Conservation (phyloP, 768 basidiomycete genomes). For the Dendrothele bispora region DNA sequence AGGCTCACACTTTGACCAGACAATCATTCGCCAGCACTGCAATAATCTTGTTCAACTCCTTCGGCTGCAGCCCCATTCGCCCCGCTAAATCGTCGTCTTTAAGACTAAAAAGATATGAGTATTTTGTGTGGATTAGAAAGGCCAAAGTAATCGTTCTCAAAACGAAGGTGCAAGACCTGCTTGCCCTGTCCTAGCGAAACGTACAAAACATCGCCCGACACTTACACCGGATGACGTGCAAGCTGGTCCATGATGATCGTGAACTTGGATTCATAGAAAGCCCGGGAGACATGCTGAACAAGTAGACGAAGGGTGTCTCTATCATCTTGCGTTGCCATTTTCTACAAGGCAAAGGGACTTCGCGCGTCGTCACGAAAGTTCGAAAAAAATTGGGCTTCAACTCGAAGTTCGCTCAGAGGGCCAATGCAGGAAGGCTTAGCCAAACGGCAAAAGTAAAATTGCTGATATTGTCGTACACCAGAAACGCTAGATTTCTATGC, state of each 20-base stretch:
- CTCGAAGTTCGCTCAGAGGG: too few relatives aligned
- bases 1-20: constrained; percentile 72
- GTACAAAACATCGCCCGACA: constrained; percentile 37
- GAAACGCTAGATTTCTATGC: too few relatives aligned
- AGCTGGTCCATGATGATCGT: constrained; percentile 94
- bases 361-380: constrained; percentile 9
- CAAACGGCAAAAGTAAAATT: too few relatives aligned
- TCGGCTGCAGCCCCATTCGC: constrained; percentile 83
- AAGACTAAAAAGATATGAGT: constrained; percentile 53
- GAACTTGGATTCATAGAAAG: constrained; percentile 93
- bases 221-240: constrained; percentile 92
- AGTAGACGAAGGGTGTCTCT: constrained; percentile 82
- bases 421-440: too few relatives aligned
- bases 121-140: constrained; percentile 17
- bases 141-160: constrained; percentile 18
- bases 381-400: too few relatives aligned
- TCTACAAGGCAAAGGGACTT: constrained; percentile 8
- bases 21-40: constrained; percentile 78
- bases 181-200: constrained; percentile 20
- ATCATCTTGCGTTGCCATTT: constrained; percentile 74
- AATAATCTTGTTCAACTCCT: constrained; percentile 88
- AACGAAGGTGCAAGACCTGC: constrained; percentile 14
- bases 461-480: too few relatives aligned
- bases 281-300: constrained; percentile 89
- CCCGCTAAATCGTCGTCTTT: constrained; percentile 95